These are phyloP conservation scores for Sporothrix humicola DNA, from an alignment of 2,329 filamentous ascomycete species.

Conservation along the genomic window DNA sequence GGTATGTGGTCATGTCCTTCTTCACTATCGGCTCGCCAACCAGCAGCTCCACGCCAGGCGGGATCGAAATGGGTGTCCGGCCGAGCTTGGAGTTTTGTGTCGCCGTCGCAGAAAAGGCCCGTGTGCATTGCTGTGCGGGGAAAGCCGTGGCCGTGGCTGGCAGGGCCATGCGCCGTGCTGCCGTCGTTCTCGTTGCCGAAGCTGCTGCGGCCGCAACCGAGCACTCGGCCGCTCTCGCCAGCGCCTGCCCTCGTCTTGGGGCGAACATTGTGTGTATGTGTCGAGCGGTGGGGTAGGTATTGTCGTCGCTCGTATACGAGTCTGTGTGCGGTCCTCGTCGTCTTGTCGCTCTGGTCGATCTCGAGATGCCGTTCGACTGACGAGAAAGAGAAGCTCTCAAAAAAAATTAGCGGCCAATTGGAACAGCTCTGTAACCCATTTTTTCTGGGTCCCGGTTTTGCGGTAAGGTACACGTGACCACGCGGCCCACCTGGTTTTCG, in stretches of 20 bases:
- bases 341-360: conserved; percentile 24
- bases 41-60: conserved; percentile 79
- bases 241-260: conserved; percentile 61
- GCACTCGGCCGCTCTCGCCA: conserved; percentile 62
- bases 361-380: conserved; percentile 16
- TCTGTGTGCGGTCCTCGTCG: not conserved
- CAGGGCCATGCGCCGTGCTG: conserved; percentile 11
- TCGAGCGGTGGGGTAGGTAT: not conserved
- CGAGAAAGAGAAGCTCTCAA: conserved; percentile 26
- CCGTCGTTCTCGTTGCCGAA: conserved; percentile 50
- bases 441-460: conserved; percentile 16
- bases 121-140: conserved; percentile 7
- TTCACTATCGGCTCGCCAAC: conserved; percentile 66
- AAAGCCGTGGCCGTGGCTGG: conserved; percentile 1
- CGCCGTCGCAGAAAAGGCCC: conserved; percentile 72
- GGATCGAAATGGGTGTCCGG: conserved; percentile 77
- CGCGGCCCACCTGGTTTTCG: conserved; percentile 9
- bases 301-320: not conserved
- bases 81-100: conserved; percentile 81
- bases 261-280: conserved; percentile 32
- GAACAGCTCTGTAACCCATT: not conserved
- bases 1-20: conserved; percentile 63
- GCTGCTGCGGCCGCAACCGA: conserved; percentile 44
- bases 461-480: not conserved
- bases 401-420: conserved; percentile 35